Evolutionary conservation across 129 eudicot species (phyloP), one percentile per base, ranked within the genome.

Genomic region (Logfia minima): DNA sequence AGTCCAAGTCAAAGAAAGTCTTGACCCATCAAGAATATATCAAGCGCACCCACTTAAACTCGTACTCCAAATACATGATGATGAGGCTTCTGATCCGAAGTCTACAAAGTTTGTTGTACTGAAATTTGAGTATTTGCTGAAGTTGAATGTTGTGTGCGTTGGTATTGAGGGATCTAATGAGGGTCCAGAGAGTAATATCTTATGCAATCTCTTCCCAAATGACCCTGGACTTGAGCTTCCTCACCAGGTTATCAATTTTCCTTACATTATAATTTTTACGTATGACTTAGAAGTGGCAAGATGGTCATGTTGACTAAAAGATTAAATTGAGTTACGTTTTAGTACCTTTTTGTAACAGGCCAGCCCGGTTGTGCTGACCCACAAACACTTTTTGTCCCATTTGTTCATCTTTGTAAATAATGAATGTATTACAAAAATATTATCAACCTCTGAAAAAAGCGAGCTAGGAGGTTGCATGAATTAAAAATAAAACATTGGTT

Each of bases 211-310:
- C 64, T 94, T 94, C 70, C 97, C 99, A 62, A 86, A 91, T 76
- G 99, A 94, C 79, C 23, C 93, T 5, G 99, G 99, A 70, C 91
- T 91, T 41, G 96, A 91, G 75, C 96, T 94, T 67, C 99, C 99
- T 76, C 99, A 82, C 66, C 97, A 91, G 99, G 99, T 94, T 78
- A 19, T 62, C 70, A 24, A n/a, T 58, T 34, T 67, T 43, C 4
- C 56, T 62, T 41, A 13, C 19, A 11, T 71, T 52, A 8, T 43
- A 29, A 4, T 8, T 75, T 75, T 70, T 35, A 23, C 16, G 17
- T 67, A 52, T 5, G 5, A 63, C 23, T 17, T 41, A 35, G 58
- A 17, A 34, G 34, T 56, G 21, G 52, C 31, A 34, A 4, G 23
- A 3, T 58, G 21, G 34, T 2, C 34, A 5, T 8, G 48, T 32